phyloP scores from a whole-genome alignment of 2,329 filamentous ascomycete species.

The Colletotrichum cordylinicola region DNA sequence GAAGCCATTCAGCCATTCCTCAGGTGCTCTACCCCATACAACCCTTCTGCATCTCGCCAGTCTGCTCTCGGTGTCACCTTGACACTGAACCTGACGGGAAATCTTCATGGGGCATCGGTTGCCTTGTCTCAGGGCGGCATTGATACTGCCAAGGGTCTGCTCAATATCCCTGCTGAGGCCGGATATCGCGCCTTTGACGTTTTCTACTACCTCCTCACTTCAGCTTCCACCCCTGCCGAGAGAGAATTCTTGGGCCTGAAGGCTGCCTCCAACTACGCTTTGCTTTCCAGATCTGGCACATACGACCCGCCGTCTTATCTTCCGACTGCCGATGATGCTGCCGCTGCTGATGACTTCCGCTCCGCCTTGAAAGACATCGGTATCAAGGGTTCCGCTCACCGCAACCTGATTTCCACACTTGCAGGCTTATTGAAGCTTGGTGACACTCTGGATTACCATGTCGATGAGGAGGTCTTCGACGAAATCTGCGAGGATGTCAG shows the following conservation, averaged over 20 bases:
- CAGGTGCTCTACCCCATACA: constrained; percentile 85
- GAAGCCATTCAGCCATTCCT: constrained; percentile 86
- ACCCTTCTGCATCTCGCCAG: constrained; percentile 83
- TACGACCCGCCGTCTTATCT: constrained; percentile 88
- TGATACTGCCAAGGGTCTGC: constrained; percentile 79
- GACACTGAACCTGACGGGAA: constrained; percentile 81
- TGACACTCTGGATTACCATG: constrained; percentile 82
- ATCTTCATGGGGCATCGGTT: constrained; percentile 75
- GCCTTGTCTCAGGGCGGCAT: constrained; percentile 87
- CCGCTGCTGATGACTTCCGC: constrained; percentile 92
- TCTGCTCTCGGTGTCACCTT: constrained; percentile 82
- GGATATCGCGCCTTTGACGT: constrained; percentile 96
- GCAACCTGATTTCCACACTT: constrained; percentile 84
- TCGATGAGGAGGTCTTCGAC: constrained; percentile 85
- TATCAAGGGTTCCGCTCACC: constrained; percentile 84
- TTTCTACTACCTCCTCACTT: constrained; percentile 95
- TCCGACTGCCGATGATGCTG: constrained; percentile 89
- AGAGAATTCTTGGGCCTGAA: constrained; percentile 86
- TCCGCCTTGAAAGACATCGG: constrained; percentile 87
- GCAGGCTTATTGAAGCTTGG: constrained; percentile 90
- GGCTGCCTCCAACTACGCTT: constrained; percentile 74
- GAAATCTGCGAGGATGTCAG: constrained; percentile 90
- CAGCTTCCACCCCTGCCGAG: constrained; percentile 87
- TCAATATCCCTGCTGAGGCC: constrained; percentile 78
- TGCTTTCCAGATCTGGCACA: constrained; percentile 84